Conservation (phyloP, 2,329 filamentous ascomycete species). For the Ceratocystiopsis brevicomis region DNA sequence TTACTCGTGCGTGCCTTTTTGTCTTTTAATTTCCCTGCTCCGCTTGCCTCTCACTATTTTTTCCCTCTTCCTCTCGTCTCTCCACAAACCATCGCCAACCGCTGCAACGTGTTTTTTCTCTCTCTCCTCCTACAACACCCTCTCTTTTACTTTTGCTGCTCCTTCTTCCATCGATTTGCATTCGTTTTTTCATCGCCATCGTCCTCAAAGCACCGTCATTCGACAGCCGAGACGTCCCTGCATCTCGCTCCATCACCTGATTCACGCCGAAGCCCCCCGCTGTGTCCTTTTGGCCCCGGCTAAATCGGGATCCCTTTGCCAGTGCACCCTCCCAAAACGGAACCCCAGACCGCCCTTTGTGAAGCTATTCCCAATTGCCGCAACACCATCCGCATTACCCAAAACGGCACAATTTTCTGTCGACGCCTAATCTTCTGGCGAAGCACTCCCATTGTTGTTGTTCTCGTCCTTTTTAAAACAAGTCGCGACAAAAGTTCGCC, state of each 20-base stretch:
- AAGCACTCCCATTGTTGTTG: not conserved
- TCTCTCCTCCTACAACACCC: slow-evolving; percentile 2
- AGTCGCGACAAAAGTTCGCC: too few species aligned
- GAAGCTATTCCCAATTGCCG: slow-evolving; percentile 6
- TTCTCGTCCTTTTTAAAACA: not conserved
- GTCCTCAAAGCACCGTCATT: slow-evolving; percentile 19
- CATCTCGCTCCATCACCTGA: slow-evolving; percentile 11
- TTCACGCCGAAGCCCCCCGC: too few species aligned
- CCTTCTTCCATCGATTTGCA: slow-evolving; percentile 20
- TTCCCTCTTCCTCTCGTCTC: not conserved
- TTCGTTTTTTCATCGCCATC: slow-evolving; percentile 9
- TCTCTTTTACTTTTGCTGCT: not conserved
- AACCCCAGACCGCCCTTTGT: not conserved
- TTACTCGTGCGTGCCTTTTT: not conserved
- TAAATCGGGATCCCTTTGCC: not conserved
- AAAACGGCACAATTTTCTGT: not conserved
- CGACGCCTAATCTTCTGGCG: not conserved
- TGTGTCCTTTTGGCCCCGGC: not conserved
- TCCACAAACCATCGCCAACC: not conserved
- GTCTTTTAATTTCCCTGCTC: too few species aligned
- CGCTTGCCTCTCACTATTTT: too few species aligned
- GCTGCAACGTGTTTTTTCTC: slow-evolving; percentile 8
- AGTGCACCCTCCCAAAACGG: not conserved
- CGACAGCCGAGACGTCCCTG: slow-evolving; percentile 15
- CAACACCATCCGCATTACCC: slow-evolving; percentile 1